A percentile compares a stretch with the other conserved stretches of the same genome.
Conservation (phyloP, 345 rosid genomes). For the Tarenaya hassleriana region DNA sequence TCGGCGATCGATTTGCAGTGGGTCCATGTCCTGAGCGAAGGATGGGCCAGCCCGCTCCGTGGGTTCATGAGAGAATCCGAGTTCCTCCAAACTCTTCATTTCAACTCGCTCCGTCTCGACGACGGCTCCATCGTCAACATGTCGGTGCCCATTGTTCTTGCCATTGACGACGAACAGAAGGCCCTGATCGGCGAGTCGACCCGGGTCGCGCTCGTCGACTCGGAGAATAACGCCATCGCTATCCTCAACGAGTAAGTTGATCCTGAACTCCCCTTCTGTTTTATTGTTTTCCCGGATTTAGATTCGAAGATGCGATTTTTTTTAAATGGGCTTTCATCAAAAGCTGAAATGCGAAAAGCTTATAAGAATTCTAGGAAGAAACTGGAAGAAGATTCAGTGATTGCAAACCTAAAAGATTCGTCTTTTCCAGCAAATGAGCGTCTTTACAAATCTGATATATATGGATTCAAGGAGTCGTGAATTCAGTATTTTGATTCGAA, state of each 20-base stretch:
- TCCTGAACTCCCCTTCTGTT: background rate
- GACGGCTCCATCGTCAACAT: slow-evolving; percentile 86
- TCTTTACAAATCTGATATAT: no score
- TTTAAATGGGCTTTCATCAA: no score
- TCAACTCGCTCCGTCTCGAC: slow-evolving; percentile 67
- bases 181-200: slow-evolving; percentile 48
- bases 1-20: slow-evolving; percentile 65
- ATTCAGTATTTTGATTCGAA: no score
- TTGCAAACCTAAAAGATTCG: no score
- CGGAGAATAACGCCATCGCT: slow-evolving; percentile 53
- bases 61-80: slow-evolving; percentile 97
- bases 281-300: background rate
- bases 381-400: no score
- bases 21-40: slow-evolving; percentile 95
- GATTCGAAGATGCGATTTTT: no score
- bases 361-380: no score
- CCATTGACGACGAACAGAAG: slow-evolving; percentile 65
- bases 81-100: slow-evolving; percentile 99
- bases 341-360: no score
- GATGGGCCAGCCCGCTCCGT: slow-evolving; percentile 88
- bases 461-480: no score
- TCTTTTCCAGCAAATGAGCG: no score
- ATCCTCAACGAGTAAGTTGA: slow-evolving; percentile 70
- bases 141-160: slow-evolving; percentile 91
- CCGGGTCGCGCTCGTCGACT: slow-evolving; percentile 67